Base-by-base conservation (phyloP, 345 rosid species). In the Lenwebbia sp. region DNA sequence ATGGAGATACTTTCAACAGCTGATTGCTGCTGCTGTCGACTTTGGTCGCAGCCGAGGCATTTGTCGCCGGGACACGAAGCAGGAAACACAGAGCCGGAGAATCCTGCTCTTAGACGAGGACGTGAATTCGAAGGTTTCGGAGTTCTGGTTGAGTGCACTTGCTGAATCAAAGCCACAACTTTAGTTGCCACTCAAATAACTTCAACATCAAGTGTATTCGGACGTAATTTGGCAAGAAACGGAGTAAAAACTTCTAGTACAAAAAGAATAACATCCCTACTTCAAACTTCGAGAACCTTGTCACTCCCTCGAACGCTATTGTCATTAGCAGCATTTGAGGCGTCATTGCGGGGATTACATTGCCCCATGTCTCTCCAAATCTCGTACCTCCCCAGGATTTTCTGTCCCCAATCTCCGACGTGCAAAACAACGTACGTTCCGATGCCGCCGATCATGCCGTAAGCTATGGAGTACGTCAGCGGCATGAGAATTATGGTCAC, bases 401-500 rank as follows among this genome's bases (percentile, higher is more conserved):
- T 92, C 54, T 37, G 86, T 4, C 87, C 90, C 99, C 98, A 97
- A 62, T 96, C 98, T 93, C 93, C 88, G 6, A 91, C 28, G 89
- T 95, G 91, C 85, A 97, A 65, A 62, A 94, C 95, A 0, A 97
- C 19, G 65, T 93, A 97, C 5, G 95, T 93, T 65, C 96, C 97
- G 21, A 97, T 96, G 53, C 99, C 98, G 8, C 98, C 98, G 40
- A 97, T 92, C 62, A 96, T 65, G 9, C 99, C 99, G 30, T 97
- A 96, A 5, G 98, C 99, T 10, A 97, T 92, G 19, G 99, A 97
- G 87, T 96, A 96, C 5, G 95, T 94, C 88, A 96, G 78, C 7
- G 98, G 98, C 98, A 91, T 95, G 88, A 96, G 40, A 28, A 96
- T 92, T 90, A 97, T 65, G 8, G 98, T 97, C 70, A 96, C 85